Percentiles rank a stretch among this genome's conserved stretches.
Evolutionary conservation across 1,139 yeast species (phyloP).

Genomic region (Geotrichum candidum): DNA sequence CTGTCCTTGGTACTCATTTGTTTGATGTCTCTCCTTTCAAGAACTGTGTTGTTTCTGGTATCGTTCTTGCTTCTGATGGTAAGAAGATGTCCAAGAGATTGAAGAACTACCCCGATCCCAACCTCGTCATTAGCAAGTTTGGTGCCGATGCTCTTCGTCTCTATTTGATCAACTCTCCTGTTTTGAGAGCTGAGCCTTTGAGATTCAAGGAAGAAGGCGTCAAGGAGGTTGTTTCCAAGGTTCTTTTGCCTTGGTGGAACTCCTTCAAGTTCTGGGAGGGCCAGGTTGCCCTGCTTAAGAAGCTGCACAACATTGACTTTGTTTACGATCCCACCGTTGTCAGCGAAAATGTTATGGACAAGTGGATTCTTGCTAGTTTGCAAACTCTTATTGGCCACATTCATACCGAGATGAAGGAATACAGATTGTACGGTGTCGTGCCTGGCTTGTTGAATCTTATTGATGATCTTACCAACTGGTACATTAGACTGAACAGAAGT

Average conservation of each 20-base stretch:
- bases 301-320: slow-evolving; percentile 66
- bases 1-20: slow-evolving; percentile 91
- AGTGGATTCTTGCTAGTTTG: slow-evolving; percentile 90
- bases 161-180: slow-evolving; percentile 95
- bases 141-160: slow-evolving; percentile 98
- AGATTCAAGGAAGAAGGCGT: slow-evolving; percentile 98
- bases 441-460: slow-evolving; percentile 83
- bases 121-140: slow-evolving; percentile 67
- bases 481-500: slow-evolving; percentile 95
- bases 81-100: slow-evolving; percentile 98
- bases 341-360: slow-evolving; percentile 91
- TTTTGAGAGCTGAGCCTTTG: slow-evolving; percentile 90
- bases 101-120: slow-evolving; percentile 96
- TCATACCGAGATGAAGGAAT: slow-evolving; percentile 82
- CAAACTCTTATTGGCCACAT: slow-evolving; percentile 84
- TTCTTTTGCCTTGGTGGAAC: slow-evolving; percentile 96
- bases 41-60: slow-evolving; percentile 94
- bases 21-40: slow-evolving; percentile 90
- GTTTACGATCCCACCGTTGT: slow-evolving; percentile 55
- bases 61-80: slow-evolving; percentile 96
- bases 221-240: slow-evolving; percentile 93
- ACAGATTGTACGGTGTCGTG: slow-evolving; percentile 91
- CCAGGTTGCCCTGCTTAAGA: slow-evolving; percentile 78
- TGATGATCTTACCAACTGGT: slow-evolving; percentile 97
- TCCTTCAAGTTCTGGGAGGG: slow-evolving; percentile 94